Conservation (phyloP, 2,329 filamentous ascomycete genomes). For the Aureobasidium sp. region DNA sequence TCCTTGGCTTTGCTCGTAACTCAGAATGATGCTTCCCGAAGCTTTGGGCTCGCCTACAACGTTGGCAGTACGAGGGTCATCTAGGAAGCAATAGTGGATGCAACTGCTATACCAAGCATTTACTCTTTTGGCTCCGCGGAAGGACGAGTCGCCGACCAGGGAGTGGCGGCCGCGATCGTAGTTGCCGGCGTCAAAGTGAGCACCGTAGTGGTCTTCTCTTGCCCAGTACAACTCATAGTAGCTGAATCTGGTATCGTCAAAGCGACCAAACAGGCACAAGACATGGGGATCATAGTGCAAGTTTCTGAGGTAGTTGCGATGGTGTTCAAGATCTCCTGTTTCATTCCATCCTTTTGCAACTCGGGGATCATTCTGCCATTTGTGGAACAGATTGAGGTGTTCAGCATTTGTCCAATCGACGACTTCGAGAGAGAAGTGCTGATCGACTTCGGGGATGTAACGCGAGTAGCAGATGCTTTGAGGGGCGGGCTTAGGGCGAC, state of each 20-base stretch:
- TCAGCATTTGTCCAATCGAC: slow-evolving; percentile 58
- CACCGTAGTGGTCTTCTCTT: slow-evolving; percentile 56
- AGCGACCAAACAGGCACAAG: slow-evolving; percentile 61
- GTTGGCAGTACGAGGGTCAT: slow-evolving; percentile 49
- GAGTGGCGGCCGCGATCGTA: slow-evolving; percentile 56
- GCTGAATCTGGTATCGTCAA: slow-evolving; percentile 63
- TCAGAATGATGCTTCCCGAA: slow-evolving; percentile 61
- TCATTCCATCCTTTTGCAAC: slow-evolving; percentile 76
- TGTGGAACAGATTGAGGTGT: slow-evolving; percentile 65
- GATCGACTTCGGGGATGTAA: slow-evolving; percentile 66
- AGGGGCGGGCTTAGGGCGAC: slow-evolving; percentile 63
- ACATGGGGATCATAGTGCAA: slow-evolving; percentile 66
- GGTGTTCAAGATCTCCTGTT: slow-evolving; percentile 67
- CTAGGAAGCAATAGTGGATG: slow-evolving; percentile 54
- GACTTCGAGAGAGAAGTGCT: slow-evolving; percentile 71
- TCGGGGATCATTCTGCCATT: slow-evolving; percentile 77
- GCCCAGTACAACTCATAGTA: slow-evolving; percentile 81
- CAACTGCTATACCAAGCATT: slow-evolving; percentile 52
- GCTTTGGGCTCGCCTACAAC: slow-evolving; percentile 65
- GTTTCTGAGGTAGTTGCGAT: slow-evolving; percentile 62
- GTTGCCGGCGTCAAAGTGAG: slow-evolving; percentile 48
- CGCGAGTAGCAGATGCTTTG: slow-evolving; percentile 69
- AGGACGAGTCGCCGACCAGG: slow-evolving; percentile 49
- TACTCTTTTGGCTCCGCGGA: slow-evolving; percentile 49
- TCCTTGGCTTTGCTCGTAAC: slow-evolving; percentile 68